phyloP scores from a whole-genome alignment of 306 rosid species.

The Crotalaria pallida region DNA sequence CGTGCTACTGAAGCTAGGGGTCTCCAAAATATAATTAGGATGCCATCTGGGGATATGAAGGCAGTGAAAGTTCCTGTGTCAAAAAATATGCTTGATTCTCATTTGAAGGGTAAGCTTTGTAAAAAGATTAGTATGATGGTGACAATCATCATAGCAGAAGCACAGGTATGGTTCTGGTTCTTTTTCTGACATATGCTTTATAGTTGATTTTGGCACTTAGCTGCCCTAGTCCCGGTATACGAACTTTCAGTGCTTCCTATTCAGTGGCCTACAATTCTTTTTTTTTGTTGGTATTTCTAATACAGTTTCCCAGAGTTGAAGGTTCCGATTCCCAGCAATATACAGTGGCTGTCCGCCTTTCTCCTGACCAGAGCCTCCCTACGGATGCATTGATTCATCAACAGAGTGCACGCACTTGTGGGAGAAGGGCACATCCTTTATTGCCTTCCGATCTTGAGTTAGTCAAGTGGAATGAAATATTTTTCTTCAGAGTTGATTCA shows the following conservation, averaged over 20 bases:
- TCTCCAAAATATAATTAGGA: slow-evolving; percentile 56
- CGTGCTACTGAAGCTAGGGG: slow-evolving; percentile 86
- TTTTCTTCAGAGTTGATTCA: slow-evolving; percentile 88
- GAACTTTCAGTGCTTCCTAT: neutral
- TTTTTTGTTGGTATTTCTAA: slow-evolving; percentile 18
- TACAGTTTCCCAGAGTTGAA: slow-evolving; percentile 68
- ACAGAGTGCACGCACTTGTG: slow-evolving; percentile 90
- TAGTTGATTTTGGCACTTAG: slow-evolving; percentile 13
- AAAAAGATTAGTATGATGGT: slow-evolving; percentile 66
- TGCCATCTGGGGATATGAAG: slow-evolving; percentile 94
- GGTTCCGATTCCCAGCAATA: slow-evolving; percentile 66
- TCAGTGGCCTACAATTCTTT: neutral
- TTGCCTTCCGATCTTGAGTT: slow-evolving; percentile 53
- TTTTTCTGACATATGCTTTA: neutral
- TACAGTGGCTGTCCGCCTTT: slow-evolving; percentile 66
- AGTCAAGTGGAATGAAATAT: slow-evolving; percentile 90
- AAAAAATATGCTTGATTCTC: slow-evolving; percentile 89
- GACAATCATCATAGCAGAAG: slow-evolving; percentile 64
- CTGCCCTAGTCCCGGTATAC: neutral
- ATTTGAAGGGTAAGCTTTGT: slow-evolving; percentile 56
- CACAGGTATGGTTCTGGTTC: slow-evolving; percentile 49
- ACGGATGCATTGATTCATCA: slow-evolving; percentile 47
- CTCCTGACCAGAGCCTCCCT: slow-evolving; percentile 44
- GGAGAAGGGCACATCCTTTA: slow-evolving; percentile 51
- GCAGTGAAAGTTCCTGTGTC: slow-evolving; percentile 87